A percentile compares a stretch with the other conserved stretches of the same genome.
These are phyloP conservation scores for Candida smagusa DNA, from an alignment of 1,139 yeast species.

Conservation along the genomic window DNA sequence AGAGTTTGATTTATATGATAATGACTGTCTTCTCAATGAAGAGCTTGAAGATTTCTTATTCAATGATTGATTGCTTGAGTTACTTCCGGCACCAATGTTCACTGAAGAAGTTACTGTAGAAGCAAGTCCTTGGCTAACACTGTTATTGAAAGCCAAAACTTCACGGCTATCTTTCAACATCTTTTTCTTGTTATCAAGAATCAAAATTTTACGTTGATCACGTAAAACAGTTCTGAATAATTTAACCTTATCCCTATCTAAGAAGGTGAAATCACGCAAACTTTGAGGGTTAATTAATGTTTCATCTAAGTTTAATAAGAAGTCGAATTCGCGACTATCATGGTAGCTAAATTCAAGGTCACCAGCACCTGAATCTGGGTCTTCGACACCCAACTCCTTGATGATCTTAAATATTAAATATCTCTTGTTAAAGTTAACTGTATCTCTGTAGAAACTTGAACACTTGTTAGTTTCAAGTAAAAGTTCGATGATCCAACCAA, in stretches of 20 bases:
- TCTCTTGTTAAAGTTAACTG: slow-evolving; percentile 42
- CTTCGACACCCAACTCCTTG: slow-evolving; percentile 42
- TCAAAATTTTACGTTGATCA: slow-evolving; percentile 35
- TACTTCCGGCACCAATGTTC: not conserved
- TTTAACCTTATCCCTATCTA: slow-evolving; percentile 26
- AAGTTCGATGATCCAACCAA: slow-evolving; percentile 61
- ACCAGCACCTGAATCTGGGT: slow-evolving; percentile 17
- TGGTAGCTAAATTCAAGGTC: slow-evolving; percentile 25
- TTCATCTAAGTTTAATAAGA: slow-evolving; percentile 42
- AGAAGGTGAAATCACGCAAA: slow-evolving; percentile 24
- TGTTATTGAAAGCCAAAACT: slow-evolving; percentile 4
- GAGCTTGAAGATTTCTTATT: slow-evolving; percentile 32
- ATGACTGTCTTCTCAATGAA: slow-evolving; percentile 39
- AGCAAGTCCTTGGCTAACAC: not conserved
- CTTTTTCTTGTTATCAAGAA: slow-evolving; percentile 35
- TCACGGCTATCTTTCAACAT: slow-evolving; percentile 18
- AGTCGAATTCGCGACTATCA: slow-evolving; percentile 46
- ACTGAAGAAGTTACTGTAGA: slow-evolving; percentile 1
- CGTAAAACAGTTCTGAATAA: slow-evolving; percentile 32
- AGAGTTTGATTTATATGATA: slow-evolving; percentile 36
- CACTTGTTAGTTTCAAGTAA: slow-evolving; percentile 36
- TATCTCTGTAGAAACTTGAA: slow-evolving; percentile 29
- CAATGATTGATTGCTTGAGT: slow-evolving; percentile 12
- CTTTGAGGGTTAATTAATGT: slow-evolving; percentile 27
- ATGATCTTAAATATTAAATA: slow-evolving; percentile 41